A percentile compares a stretch with the other conserved stretches of the same genome.
Conservation (phyloP, 2,329 filamentous ascomycete species). For the Ophiostoma novo-ulmi region DNA sequence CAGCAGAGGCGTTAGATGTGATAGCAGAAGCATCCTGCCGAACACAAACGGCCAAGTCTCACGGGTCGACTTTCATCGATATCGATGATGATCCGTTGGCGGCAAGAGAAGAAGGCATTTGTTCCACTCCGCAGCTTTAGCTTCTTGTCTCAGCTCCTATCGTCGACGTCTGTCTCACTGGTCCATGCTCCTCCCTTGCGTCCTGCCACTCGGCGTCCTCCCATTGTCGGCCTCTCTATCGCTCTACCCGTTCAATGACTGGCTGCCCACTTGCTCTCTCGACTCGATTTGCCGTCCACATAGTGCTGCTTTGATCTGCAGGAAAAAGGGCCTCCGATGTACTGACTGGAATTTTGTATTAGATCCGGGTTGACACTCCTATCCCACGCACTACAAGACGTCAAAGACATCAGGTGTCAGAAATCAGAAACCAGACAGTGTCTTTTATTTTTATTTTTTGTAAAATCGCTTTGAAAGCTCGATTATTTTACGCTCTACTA, state of each 20-base stretch:
- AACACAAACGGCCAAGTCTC: background rate
- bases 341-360: background rate
- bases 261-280: background rate
- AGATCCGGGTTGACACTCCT: background rate
- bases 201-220: constrained; percentile 15
- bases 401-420: background rate
- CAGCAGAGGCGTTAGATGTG: background rate
- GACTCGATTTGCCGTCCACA: background rate
- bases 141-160: constrained; percentile 19
- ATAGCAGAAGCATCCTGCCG: background rate
- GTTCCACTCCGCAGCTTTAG: constrained; percentile 16
- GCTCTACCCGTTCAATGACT: background rate
- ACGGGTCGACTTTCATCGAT: background rate
- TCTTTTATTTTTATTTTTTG: constrained; percentile 6
- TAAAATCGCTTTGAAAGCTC: constrained; percentile 10
- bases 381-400: background rate
- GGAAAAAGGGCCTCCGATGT: background rate
- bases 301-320: background rate
- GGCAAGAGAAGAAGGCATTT: constrained; percentile 7
- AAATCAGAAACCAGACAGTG: background rate
- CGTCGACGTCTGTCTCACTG: constrained; percentile 18
- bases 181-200: constrained; percentile 18
- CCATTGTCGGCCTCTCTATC: background rate
- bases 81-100: background rate
- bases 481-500: background rate